Base-by-base conservation (phyloP, 75 land plant species). In the Larix kaempferi region DNA sequence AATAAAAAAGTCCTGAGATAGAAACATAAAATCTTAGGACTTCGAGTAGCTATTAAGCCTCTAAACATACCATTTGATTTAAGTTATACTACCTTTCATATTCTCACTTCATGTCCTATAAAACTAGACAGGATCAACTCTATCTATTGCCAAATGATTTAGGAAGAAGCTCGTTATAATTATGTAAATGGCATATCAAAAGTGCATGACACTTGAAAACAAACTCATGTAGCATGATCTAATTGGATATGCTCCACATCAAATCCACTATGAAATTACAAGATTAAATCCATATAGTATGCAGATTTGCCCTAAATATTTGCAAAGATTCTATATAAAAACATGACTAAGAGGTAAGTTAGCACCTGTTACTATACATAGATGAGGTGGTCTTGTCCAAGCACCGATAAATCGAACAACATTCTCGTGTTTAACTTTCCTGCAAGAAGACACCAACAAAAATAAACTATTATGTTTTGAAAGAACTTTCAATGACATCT, bases 331-430 rank as follows among this genome's bases (percentile, higher is more conserved):
- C 54, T 52, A 44, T 54, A 23, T 54, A 55, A 25, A 54, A 23
- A 52, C 57, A 60, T 14, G 21, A 23, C 4, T 52, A 37, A 14
- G 17, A 54, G 13, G 25, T 3, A 72, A 52, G 39, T 39, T 54
- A 22, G 5, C 77, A 96, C 99, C 99, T 81, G 99, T 96, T 33
- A 96, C 85, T 55, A 96, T 94, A 75, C 88, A 94, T 16, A 87
- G 81, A 63, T 92, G 77, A 54, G 94, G 94, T n/a, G 85, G 84
- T 62, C 86, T 90, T 77, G 99, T 92, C 76, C 95, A 92, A n/a
- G 95, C 99, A 77, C 99, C 99, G 69, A 96, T 88, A 75, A 96
- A 96, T 59, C 91, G 98, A 73, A 96, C 98, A 80, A 96, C 89
- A 86, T 96, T 94, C 74, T 71, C 80, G 76, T 96, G 97, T 22